These are phyloP conservation scores for Fusarium caatingaense DNA, from an alignment of 2,329 filamentous ascomycete species.

Conservation along the genomic window DNA sequence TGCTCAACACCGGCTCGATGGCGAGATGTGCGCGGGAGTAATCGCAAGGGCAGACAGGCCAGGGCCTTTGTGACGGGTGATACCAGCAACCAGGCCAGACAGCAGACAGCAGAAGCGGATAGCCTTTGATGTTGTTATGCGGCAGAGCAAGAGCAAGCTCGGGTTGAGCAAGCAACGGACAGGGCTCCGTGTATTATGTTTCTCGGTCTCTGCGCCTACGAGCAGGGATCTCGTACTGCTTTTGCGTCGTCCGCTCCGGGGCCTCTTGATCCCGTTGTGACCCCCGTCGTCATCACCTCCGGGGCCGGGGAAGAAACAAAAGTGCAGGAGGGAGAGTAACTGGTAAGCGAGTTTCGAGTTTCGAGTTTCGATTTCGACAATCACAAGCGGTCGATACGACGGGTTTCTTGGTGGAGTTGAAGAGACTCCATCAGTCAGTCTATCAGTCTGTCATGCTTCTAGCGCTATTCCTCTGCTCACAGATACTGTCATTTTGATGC, in stretches of 20 bases:
- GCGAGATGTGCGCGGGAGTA: slow-evolving; percentile 37
- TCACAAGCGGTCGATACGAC: slow-evolving; percentile 11
- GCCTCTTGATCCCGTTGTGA: slow-evolving; percentile 38
- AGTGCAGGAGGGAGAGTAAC: background rate
- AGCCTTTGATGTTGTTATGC: slow-evolving; percentile 21
- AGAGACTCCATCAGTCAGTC: slow-evolving; percentile 8
- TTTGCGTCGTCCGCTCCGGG: slow-evolving; percentile 37
- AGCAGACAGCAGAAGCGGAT: slow-evolving; percentile 17
- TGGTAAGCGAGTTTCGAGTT: slow-evolving; percentile 9
- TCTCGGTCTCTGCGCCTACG: slow-evolving; percentile 33
- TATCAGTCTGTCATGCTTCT: background rate
- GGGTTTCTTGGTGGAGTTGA: slow-evolving; percentile 8
- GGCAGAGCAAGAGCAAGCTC: slow-evolving; percentile 43
- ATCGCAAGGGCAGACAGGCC: slow-evolving; percentile 19
- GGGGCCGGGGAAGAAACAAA: slow-evolving; percentile 30
- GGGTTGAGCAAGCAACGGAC: slow-evolving; percentile 46
- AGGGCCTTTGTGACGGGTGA: slow-evolving; percentile 36
- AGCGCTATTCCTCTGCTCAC: background rate
- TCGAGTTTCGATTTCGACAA: background rate
- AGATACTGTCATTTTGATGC: slow-evolving; percentile 11
- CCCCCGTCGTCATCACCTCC: slow-evolving; percentile 40
- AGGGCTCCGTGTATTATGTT: slow-evolving; percentile 40
- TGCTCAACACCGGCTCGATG: slow-evolving; percentile 36
- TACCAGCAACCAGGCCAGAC: slow-evolving; percentile 24
- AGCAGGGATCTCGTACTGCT: slow-evolving; percentile 38